Evolutionary conservation across 2,329 filamentous ascomycete species (phyloP).

Genomic region (Monilinia vaccinii-corymbosi): DNA sequence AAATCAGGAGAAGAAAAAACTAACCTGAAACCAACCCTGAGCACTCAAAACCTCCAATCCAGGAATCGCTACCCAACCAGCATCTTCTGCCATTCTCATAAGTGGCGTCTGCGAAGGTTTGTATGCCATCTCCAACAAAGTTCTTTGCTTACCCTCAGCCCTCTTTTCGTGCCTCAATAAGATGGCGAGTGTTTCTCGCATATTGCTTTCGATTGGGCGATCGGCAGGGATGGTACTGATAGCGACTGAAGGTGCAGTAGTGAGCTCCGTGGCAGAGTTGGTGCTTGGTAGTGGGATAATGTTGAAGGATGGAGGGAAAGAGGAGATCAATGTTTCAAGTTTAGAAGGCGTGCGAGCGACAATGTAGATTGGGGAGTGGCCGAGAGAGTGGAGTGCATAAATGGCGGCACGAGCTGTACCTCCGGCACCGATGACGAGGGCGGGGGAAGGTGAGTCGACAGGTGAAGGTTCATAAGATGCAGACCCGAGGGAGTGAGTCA

Average conservation of each 20-base stretch:
- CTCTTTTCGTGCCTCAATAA: constrained; percentile 37
- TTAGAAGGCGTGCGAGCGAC: constrained; percentile 68
- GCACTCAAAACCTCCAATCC: constrained; percentile 83
- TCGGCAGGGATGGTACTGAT: constrained; percentile 90
- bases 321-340: constrained; percentile 54
- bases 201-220: constrained; percentile 63
- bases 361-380: constrained; percentile 78
- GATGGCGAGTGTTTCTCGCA: constrained; percentile 55
- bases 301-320: constrained; percentile 67
- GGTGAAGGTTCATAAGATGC: constrained; percentile 21
- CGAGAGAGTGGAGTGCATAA: constrained; percentile 76
- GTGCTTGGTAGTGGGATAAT: constrained; percentile 52
- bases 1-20: constrained; percentile 23
- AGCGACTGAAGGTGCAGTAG: constrained; percentile 56
- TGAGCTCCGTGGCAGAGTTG: constrained; percentile 40
- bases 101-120: constrained; percentile 75
- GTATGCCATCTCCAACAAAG: constrained; percentile 93
- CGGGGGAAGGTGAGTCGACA: constrained; percentile 39
- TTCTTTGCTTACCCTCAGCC: constrained; percentile 34
- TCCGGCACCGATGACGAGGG: constrained; percentile 80
- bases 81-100: constrained; percentile 72
- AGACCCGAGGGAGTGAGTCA: constrained; percentile 61
- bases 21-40: constrained; percentile 81
- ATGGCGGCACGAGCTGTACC: constrained; percentile 89
- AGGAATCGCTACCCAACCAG: constrained; percentile 74